phyloP scores from a whole-genome alignment of 768 basidiomycete species.

The Agaricus subrufescens region DNA sequence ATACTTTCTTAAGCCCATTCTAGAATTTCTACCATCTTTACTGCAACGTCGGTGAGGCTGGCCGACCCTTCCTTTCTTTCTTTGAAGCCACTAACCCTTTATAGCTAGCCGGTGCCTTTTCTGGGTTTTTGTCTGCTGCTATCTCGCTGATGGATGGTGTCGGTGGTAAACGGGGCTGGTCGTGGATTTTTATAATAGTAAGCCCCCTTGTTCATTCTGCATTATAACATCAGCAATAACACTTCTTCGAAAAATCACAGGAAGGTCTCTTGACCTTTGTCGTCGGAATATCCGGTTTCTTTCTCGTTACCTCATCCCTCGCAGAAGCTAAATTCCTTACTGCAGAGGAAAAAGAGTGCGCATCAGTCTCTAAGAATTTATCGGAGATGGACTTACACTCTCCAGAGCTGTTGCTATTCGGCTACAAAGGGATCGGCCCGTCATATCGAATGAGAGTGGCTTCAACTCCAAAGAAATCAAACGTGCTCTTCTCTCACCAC shows the following conservation, averaged over 20 bases:
- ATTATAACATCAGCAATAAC: constrained; percentile 21
- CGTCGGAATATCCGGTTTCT: constrained; percentile 37
- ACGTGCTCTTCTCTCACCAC: constrained; percentile 8
- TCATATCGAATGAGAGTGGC: neutral
- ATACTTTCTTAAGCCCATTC: neutral
- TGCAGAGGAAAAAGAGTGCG: constrained; percentile 27
- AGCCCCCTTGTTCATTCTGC: constrained; percentile 20
- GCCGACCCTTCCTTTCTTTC: neutral
- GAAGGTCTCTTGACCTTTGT: constrained; percentile 43
- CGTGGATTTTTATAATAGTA: constrained; percentile 56
- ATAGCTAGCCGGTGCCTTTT: constrained; percentile 42
- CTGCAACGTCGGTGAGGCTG: constrained; percentile 26
- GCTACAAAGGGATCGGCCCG: constrained; percentile 5
- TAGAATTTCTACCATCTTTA: constrained; percentile 35
- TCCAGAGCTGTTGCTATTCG: neutral
- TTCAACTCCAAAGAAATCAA: constrained; percentile 6
- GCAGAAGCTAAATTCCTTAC: constrained; percentile 31
- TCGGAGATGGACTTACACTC: neutral
- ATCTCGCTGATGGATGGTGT: constrained; percentile 46
- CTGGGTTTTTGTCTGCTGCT: constrained; percentile 52
- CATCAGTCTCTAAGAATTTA: constrained; percentile 16
- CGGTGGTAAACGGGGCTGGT: constrained; percentile 46
- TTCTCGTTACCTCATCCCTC: constrained; percentile 36
- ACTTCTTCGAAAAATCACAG: neutral
- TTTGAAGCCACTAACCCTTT: neutral